Evolutionary conservation across 129 eudicot genomes (phyloP).

Genomic region (Centaurea solstitialis): DNA sequence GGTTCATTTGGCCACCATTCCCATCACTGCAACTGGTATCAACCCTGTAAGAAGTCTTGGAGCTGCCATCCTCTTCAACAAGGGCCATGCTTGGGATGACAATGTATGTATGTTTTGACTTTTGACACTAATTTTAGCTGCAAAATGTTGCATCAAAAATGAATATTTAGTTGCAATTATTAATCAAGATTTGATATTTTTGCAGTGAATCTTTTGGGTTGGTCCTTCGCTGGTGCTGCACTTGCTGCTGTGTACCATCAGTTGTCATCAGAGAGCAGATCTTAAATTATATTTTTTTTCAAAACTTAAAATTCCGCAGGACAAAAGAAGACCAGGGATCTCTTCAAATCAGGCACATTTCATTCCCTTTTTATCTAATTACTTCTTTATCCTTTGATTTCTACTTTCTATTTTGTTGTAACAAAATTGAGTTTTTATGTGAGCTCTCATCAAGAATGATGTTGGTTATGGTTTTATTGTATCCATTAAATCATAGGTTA

Average conservation of each 20-base stretch:
- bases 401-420: no score
- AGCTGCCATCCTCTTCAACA: slow-evolving; percentile 72
- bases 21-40: slow-evolving; percentile 72
- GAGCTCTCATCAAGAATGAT: no score
- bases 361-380: no score
- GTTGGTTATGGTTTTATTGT: no score
- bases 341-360: no score
- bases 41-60: slow-evolving; percentile 81
- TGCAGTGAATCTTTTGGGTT: slow-evolving; percentile 75
- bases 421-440: no score
- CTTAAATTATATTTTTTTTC: slow-evolving; percentile 18
- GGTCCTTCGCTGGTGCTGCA: slow-evolving; percentile 71
- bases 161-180: not conserved
- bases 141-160: not conserved
- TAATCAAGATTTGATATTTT: not conserved
- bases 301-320: no score
- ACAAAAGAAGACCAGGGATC: no score
- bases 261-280: slow-evolving; percentile 51
- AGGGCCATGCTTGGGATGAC: slow-evolving; percentile 68
- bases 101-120: no score
- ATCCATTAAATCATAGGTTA: no score
- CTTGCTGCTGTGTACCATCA: slow-evolving; percentile 66
- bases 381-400: no score
- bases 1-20: slow-evolving; percentile 78
- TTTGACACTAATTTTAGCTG: no score